Base-by-base conservation (phyloP, 164 flowering plant genomes). In the Hamamelis virginiana region DNA sequence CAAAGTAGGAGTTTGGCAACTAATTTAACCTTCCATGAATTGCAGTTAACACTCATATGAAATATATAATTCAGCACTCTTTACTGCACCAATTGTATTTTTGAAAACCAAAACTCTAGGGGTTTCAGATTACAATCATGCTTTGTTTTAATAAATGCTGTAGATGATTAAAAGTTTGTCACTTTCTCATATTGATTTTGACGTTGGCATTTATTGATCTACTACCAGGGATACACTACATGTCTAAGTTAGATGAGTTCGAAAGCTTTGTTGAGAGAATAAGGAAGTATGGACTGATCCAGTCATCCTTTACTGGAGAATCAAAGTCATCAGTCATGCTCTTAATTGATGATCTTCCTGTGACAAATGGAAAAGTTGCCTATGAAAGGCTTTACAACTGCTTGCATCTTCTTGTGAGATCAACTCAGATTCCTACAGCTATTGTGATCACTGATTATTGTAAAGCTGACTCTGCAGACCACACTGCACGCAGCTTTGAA, bases 191-290 rank as follows among this genome's bases (percentile, higher is more conserved):
- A 23, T 1, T 61, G 56, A 52, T 5, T 65, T 14, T 45, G 46
- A 23, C 38, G 41, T 71, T 74, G 43, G 22, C 27, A 22, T 62
- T 62, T 45, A 19, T 12, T 66, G 44, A 15, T 73, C 23, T 61
- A 9, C 56, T 72, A 16, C 46, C 72, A 94, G 99, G 94, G 60
- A 64, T 82, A 48, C 75, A 68, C 9, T 95, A 95, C 82, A 84
- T 76, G 69, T 95, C 98, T 23, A 95, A 95, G 85, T 69, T 95
- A 87, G 97, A 95, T 59, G 97, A 92, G 72, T 92, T 95, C 77
- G 91, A 89, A 74, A 76, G 64, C 68, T 92, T 91, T 80, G 87
- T 92, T 66, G 99, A 89, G 72, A 83, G 85, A 77, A 77, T 83
- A 58, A 84, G 91, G 75, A 92, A 91, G 78, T 92, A 85, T 75